These are phyloP conservation scores for Lachnellula willkommii DNA, from an alignment of 2,329 filamentous ascomycete genomes.

Conservation along the genomic window DNA sequence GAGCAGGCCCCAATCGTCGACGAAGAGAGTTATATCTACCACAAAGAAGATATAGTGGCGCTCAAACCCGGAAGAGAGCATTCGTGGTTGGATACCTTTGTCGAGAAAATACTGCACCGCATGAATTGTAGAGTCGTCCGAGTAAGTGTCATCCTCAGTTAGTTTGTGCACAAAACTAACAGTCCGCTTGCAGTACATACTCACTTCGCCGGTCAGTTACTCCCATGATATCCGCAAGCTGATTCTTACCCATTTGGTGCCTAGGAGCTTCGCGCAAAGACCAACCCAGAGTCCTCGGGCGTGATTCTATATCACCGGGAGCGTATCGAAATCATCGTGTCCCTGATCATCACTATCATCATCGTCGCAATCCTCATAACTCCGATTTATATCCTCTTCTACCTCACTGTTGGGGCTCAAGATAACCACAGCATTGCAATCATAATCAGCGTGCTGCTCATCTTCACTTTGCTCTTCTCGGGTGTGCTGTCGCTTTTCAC, in stretches of 20 bases:
- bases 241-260: too few relatives aligned
- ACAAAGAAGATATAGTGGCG: slow-evolving; percentile 38
- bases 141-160: too few relatives aligned
- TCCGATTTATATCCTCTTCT: slow-evolving; percentile 18
- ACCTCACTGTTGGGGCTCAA: slow-evolving; percentile 1
- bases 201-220: too few relatives aligned
- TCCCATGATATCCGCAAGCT: too few relatives aligned
- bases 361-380: slow-evolving; percentile 13
- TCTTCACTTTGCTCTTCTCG: slow-evolving; percentile 22
- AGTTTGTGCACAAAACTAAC: too few relatives aligned
- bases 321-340: slow-evolving; percentile 1
- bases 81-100: slow-evolving; percentile 35
- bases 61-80: slow-evolving; percentile 35
- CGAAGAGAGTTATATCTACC: slow-evolving; percentile 31
- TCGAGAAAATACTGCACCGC: slow-evolving; percentile 27
- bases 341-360: slow-evolving; percentile 9
- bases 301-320: too few relatives aligned
- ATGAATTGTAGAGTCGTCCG: too few relatives aligned
- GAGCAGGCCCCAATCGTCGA: slow-evolving; percentile 19
- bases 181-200: too few relatives aligned
- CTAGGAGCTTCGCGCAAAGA: too few relatives aligned
- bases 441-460: slow-evolving; percentile 17
- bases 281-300: too few relatives aligned
- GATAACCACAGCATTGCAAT: slow-evolving; percentile 4
- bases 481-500: slow-evolving; percentile 20